Evolutionary conservation across 306 rosid genomes (phyloP), one percentile per base, ranked within the genome.

Genomic region (Corylus avellana): DNA sequence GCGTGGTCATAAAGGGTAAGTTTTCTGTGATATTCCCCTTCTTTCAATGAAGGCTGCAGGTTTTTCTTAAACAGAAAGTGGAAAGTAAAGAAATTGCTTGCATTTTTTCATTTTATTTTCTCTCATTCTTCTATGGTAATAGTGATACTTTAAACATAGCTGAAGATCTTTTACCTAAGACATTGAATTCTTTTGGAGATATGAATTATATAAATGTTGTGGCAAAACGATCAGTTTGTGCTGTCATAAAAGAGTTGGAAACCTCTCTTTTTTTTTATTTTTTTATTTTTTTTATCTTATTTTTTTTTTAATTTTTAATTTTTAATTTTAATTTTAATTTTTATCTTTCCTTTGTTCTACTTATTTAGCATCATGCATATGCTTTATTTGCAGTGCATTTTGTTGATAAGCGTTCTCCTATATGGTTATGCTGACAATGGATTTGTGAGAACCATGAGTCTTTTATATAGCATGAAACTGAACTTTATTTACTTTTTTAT

Each of bases 1-100:
- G 82, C 92, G 98, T 3, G 98, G 98, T 42, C 91, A 93, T 0
- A 96, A 93, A 80, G 99, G 99, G 99, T 95, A 20, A 62, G 87
- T 78, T 16, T 76, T 63, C 9, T 51, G 1, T 68, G 18, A 10
- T 54, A 73, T 42, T 64, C 57, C 5, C 5, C 17, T 59, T 59
- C 14, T 42, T 14, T 5, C 17, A 46, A 39, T 29, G 61, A 20
- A 53, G 58, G 12, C 22, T 75, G 17, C 18, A 16, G 32, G n/a
- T 0, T 6, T 70, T 27, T 35, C 8, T 29, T 55, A 22, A 49
- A 48, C 0, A 35, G 14, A 44, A 44, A 42, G 17, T 20, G n/a
- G 62, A 44, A 39, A 29, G 35, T 7, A 29, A 49, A 20, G 62
- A 72, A 56, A 29, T 53, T 69, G 13, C 63, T 12, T 58, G 54